Base-by-base conservation (phyloP, 2,329 filamentous ascomycete genomes). In the Ascochyta pisi region DNA sequence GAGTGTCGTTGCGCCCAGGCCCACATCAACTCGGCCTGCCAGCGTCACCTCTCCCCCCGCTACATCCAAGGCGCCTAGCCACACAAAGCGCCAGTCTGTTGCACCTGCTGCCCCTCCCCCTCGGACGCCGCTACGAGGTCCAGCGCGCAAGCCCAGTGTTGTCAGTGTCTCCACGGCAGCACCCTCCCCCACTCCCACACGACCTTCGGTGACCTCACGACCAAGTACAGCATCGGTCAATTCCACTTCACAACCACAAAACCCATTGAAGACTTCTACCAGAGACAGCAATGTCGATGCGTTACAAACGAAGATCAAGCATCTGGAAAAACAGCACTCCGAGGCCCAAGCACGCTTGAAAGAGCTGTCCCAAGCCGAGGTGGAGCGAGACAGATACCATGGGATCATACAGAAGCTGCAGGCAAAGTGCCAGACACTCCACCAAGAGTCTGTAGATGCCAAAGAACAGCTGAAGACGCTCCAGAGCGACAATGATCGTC, bases 321-420 rank as follows among this genome's bases (percentile, higher is more conserved):
- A 97, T 3, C 81, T 98, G 66, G 93, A 99, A 73, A 91, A 94
- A 66, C 96, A 96, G 74, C 63, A 92, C 53, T 72, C 84, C 12
- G 94, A 98, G 61, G 92, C 96, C 68, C 85, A 92, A 19, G 93
- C 97, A 65, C 91, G 91, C 70, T 76, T 96, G 47, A 92, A 94
- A 70, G 84, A 83, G 12, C 76, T 96, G 43, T 90, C 96, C 53
- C 87, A 89, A 62, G 77, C 93, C 15, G 88, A 93, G 69, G 82
- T 85, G 16, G 91, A 96, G 67, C 83, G 87, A 26, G 90, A 94
- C 68, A 89, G 89, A 62, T 92, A 90, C 60, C 90, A 96, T 73
- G 82, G 77, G 5, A 92, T 98, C 61, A 93, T 97, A 44, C 90
- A 96, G 69, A 97, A 96, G 68, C 79, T 99, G 42, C 92, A 97